These are phyloP conservation scores for Curvularia lunata DNA, from an alignment of 2,329 filamentous ascomycete genomes.

Conservation along the genomic window DNA sequence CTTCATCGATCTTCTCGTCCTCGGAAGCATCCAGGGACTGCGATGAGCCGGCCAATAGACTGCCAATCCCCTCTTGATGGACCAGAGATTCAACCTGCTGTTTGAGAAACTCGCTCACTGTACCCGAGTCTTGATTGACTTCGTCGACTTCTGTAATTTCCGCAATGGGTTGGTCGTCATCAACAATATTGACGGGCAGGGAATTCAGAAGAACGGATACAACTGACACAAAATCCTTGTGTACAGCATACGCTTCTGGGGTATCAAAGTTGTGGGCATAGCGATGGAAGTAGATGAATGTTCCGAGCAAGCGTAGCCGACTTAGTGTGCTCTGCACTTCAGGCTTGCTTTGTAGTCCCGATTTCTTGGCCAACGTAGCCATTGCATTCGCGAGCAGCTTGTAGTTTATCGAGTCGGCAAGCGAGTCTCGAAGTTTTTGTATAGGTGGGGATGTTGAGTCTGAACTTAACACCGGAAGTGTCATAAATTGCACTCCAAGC, in stretches of 20 bases:
- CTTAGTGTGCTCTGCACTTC: constrained; percentile 47
- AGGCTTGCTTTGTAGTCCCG: constrained; percentile 34
- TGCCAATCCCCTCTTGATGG: constrained; percentile 75
- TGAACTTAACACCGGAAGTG: constrained; percentile 44
- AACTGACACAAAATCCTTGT: constrained; percentile 62
- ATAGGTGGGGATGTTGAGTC: constrained; percentile 30
- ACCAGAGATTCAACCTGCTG: constrained; percentile 73
- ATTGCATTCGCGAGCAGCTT: constrained; percentile 51
- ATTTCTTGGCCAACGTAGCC: constrained; percentile 36
- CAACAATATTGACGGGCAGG: constrained; percentile 62
- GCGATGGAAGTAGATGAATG: constrained; percentile 65
- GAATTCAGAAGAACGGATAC: constrained; percentile 63
- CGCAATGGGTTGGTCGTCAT: constrained; percentile 51
- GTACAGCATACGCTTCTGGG: constrained; percentile 51
- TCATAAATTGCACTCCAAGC: constrained; percentile 54
- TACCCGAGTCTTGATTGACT: constrained; percentile 26
- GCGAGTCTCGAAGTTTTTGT: constrained; percentile 37
- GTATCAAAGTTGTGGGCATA: constrained; percentile 53
- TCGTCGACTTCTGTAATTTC: constrained; percentile 36
- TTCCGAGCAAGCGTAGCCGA: constrained; percentile 64
- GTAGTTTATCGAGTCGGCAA: constrained; percentile 60
- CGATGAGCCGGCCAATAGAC: constrained; percentile 59
- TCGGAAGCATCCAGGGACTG: constrained; percentile 45
- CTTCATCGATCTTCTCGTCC: constrained; percentile 59
- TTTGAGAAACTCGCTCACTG: constrained; percentile 61